A percentile compares a stretch with the other conserved stretches of the same genome.
Evolutionary conservation across 495 filamentous ascomycete genomes (phyloP).

Genomic region (Acidiella bohemica): DNA sequence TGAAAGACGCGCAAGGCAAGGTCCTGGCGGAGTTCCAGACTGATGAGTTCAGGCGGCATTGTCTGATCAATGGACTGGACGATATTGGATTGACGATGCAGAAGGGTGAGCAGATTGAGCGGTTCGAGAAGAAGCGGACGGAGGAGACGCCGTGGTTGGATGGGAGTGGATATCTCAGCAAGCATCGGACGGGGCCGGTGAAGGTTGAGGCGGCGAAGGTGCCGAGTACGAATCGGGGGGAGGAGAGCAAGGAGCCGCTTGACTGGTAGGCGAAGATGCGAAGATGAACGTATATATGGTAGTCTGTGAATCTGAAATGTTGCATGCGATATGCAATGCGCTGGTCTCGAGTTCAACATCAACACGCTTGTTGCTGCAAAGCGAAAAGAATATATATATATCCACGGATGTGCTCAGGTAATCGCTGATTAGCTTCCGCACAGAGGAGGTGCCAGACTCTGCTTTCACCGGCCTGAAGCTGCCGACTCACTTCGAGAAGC

Average conservation of each 20-base stretch:
- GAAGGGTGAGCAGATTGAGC: slow-evolving; percentile 73
- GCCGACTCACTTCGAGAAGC: slow-evolving; percentile 27
- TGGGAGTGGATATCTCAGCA: slow-evolving; percentile 69
- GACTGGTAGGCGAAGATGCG: slow-evolving; percentile 64
- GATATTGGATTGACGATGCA: slow-evolving; percentile 93
- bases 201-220: slow-evolving; percentile 72
- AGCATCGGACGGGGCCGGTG: slow-evolving; percentile 49
- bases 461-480: slow-evolving; percentile 30
- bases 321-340: too few relatives aligned
- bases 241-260: slow-evolving; percentile 70
- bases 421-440: slow-evolving; percentile 30
- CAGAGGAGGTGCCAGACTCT: slow-evolving; percentile 24
- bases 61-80: slow-evolving; percentile 85
- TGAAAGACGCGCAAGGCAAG: slow-evolving; percentile 62
- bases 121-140: slow-evolving; percentile 66
- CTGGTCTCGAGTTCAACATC: slow-evolving; percentile 30
- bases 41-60: slow-evolving; percentile 86
- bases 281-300: too few relatives aligned
- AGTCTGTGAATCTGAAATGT: too few relatives aligned
- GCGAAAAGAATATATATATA: slow-evolving; percentile 25
- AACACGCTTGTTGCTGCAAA: slow-evolving; percentile 31
- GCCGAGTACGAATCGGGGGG: slow-evolving; percentile 81
- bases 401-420: slow-evolving; percentile 30
- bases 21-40: slow-evolving; percentile 69
- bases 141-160: slow-evolving; percentile 84